Base-by-base conservation (phyloP, 2,329 filamentous ascomycete genomes). In the Paracorniculantispora psalliotae region DNA sequence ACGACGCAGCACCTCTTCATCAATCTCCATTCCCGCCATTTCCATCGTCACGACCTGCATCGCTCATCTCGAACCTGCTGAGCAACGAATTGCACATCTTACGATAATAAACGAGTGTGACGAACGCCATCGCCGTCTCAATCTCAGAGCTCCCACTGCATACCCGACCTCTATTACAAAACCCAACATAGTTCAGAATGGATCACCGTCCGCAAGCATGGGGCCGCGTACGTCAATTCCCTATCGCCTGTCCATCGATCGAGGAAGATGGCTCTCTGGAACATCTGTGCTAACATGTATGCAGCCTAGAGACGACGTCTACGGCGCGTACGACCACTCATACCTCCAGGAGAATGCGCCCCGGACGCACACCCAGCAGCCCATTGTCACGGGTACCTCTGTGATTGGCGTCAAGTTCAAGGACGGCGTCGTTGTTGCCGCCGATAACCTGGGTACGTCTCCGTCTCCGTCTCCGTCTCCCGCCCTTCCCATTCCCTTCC, bases 371-470 rank as follows among this genome's bases (percentile, higher is more conserved):
- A 97, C 94, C 58, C 92, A 96, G 77, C 87, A 86, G 33, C 94
- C 94, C 69, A 88, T 96, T 66, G 94, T 99, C 63, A 99, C 94
- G 55, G 94, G 94, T 71, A 97, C 94, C 52, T 97, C 94, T 56
- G 94, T 99, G 63, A 77, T 99, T 59, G 94, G 88, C 64, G 83
- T 97, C 73, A 97, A 97, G 81, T 99, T 92, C 83, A 93, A 92
- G 71, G 91, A 92, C 67, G 94, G 94, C 71, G 92, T 99, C 64
- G 92, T 96, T 69, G 93, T 99, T 73, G 94, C 93, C 55, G 91
- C 94, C 68, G 94, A 99, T 77, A 99, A 97, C 79, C 80, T 99
- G 64, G 92, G 92, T 96, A 80, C 59, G 80, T 64, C 8, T 0
- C n/a, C n/a, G n/a, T n/a, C n/a, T n/a, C n/a, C n/a, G n/a, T n/a